Base-by-base conservation (phyloP, 2,329 filamentous ascomycete genomes). In the Cercospora brassicicola region DNA sequence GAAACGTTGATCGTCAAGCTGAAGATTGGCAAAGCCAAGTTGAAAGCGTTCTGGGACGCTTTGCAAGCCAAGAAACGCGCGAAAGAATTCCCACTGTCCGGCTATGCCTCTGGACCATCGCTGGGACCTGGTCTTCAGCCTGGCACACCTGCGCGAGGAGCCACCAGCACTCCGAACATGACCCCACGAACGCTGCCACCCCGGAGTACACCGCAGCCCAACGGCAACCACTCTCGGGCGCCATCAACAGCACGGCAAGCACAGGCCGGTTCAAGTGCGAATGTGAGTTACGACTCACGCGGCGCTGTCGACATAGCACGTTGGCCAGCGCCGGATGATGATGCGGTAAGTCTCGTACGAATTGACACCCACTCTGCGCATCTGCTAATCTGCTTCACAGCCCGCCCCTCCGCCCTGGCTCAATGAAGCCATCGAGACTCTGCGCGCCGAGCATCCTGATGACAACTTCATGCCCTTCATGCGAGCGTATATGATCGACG, bases 351-450 rank as follows among this genome's bases (percentile, higher is more conserved):
- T 78, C 57, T 59, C 10, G 33, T 18, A 11, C 7, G 4, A 23
- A 3, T 11, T 3, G 9, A n/a, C n/a, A n/a, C 10, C 59, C 8
- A 26, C 28, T 42, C 13, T n/a, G 30, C 66, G 51, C 64, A 53
- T 71, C 63, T 48, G 62, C 42, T 64, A 3, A 65, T 57, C 31
- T 18, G 15, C 45, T 53, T 57, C 33, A 59, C 76, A 96, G 93
- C 92, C 93, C 67, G 88, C 91, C 7, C 89, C 93, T 18, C 94
- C 94, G n/a, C 84, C 87, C 66, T 98, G 95, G 95, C 90, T 99
- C 65, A 83, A 85, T 66, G 82, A 86, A 42, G 90, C 92, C 63
- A 87, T 98, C n/a, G 83, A 87, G 67, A 85, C 88, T 26, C 87
- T 98, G 66, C 88, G 88, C 73, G 83, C 85, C 68, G 81, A 81